Evolutionary conservation across 768 basidiomycete species (phyloP).

Genomic region (Psilocybe sp.): DNA sequence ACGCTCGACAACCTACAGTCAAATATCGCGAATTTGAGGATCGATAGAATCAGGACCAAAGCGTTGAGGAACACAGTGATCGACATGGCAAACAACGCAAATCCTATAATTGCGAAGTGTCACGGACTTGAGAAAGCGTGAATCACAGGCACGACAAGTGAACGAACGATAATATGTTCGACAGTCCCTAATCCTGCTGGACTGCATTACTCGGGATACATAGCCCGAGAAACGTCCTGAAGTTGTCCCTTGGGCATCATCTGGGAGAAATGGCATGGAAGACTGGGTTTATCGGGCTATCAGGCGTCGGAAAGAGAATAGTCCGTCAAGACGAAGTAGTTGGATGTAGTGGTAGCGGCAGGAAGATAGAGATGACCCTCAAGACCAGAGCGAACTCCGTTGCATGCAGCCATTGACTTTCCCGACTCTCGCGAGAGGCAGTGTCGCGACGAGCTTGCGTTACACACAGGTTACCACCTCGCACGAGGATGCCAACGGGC

Average conservation of each 20-base stretch:
- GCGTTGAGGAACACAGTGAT: constrained; percentile 2
- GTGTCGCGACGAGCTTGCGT: too few species aligned
- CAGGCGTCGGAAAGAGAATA: too few species aligned
- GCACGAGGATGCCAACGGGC: too few species aligned
- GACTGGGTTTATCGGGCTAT: too few species aligned
- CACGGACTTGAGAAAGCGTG: not conserved
- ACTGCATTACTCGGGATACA: not conserved
- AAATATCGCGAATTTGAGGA: constrained; percentile 3
- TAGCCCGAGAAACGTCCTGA: constrained; percentile 1
- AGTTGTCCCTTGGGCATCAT: not conserved
- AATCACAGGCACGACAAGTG: not conserved
- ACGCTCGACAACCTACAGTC: not conserved
- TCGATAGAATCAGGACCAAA: constrained; percentile 1
- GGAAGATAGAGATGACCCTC: too few species aligned
- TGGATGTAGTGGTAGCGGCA: too few species aligned
- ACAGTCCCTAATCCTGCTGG: not conserved
- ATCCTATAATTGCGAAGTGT: not conserved
- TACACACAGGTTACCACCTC: too few species aligned
- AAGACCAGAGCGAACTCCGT: too few species aligned
- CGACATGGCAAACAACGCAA: constrained; percentile 6
- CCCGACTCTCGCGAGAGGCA: too few species aligned
- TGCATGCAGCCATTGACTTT: too few species aligned
- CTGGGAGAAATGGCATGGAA: not conserved
- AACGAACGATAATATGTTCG: constrained; percentile 8
- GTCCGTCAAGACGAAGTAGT: too few species aligned